Evolutionary conservation across 495 filamentous ascomycete species (phyloP).

Genomic region (Penicillium parvum): DNA sequence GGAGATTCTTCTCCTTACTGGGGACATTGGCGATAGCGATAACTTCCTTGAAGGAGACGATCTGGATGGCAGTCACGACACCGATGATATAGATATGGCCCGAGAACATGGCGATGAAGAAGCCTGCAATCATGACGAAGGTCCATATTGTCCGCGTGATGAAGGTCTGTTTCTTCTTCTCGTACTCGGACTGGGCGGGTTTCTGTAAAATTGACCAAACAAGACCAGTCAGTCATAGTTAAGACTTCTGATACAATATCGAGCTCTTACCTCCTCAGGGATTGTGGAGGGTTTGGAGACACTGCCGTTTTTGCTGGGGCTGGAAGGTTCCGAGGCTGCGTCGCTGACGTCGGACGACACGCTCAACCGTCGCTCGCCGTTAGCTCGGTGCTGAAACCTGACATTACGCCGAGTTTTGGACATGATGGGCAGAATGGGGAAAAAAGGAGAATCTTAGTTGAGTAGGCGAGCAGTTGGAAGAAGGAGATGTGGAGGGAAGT

Average conservation of each 20-base stretch:
- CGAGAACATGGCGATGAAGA: conserved; percentile 87
- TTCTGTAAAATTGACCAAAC: conserved; percentile 25
- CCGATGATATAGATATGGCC: conserved; percentile 96
- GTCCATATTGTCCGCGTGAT: conserved; percentile 98
- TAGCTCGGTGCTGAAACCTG: conserved; percentile 69
- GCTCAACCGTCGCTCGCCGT: conserved; percentile 59
- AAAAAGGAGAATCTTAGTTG: conserved; percentile 3
- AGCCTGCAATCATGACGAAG: conserved; percentile 90
- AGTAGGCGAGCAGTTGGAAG: conserved; percentile 4
- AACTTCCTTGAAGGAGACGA: conserved; percentile 98
- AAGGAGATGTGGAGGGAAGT: conserved; percentile 17
- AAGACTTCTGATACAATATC: not conserved
- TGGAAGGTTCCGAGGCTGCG: conserved; percentile 59
- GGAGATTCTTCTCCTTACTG: conserved; percentile 81
- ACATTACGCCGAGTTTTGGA: conserved; percentile 75
- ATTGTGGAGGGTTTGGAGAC: conserved; percentile 44
- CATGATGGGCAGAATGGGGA: conserved; percentile 43
- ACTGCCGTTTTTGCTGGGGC: conserved; percentile 46
- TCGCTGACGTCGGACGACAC: conserved; percentile 75
- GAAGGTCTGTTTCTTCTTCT: conserved; percentile 98
- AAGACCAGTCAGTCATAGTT: not conserved
- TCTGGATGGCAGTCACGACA: conserved; percentile 88
- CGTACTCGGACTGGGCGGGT: conserved; percentile 67
- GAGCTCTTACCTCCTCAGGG: conserved; percentile 45
- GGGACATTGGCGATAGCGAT: conserved; percentile 96